Evolutionary conservation across 139 green algal genomes (phyloP), one percentile per base, ranked within the genome.

Genomic region (Chlorella sp.): DNA sequence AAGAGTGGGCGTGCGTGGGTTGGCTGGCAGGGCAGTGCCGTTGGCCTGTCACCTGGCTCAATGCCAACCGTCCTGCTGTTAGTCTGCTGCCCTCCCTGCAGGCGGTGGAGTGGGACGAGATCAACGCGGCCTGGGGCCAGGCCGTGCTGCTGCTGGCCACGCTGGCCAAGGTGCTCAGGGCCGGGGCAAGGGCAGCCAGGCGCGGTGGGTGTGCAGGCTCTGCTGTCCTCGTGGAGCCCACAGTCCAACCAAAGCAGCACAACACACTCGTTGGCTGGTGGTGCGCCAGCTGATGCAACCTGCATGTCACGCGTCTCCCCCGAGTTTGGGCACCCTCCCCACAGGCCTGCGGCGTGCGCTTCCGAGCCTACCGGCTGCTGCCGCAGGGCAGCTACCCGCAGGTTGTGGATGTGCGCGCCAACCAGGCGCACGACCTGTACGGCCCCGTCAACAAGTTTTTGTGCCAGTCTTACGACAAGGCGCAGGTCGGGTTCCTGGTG

Each of bases 61-160:
- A n/a, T n/a, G 11, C 51, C 51, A 60, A 60, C 51, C 51, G 51
- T 24, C 9, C 9, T 20, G 13, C 51, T 60, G 13, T 16, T 60
- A 2, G 13, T 24, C 51, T 24, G 51, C 51, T 16, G 51, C 51
- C 51, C 14, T 60, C 13, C 51, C n/a, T n/a, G 13, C 51, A 60
- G 56, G 84, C 86, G 16, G 97, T 99, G 80, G 93, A 96, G 80
- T 99, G 97, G 97, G 95, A 98, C 46, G 97, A 99, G 85, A 97
- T 99, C 89, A 99, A 99, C 90, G 96, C 95, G 20, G 97, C 95
- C 28, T 99, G 94, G 95, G 97, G 97, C 11, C 95, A 98, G 87
- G 94, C 95, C 7, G 94, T 97, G 70, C 89, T 98, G 80, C 92
- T 99, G 88, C 92, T 99, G 84, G 88, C 96, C 88, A 98, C 95